These are phyloP conservation scores for Fraxinus dipetala DNA, from an alignment of 305 asterid species.

Conservation along the genomic window DNA sequence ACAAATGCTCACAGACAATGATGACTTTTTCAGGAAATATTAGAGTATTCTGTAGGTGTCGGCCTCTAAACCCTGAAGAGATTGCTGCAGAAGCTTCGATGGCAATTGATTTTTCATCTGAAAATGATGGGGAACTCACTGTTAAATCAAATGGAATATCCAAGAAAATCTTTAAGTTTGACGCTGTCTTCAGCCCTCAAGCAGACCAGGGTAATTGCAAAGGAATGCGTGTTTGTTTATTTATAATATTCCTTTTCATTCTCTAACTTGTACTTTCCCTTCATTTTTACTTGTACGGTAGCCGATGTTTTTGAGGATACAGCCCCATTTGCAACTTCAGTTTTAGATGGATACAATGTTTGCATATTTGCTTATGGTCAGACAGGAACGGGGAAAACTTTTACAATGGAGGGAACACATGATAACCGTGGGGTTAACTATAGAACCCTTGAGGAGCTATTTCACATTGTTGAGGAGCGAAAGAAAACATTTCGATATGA, in stretches of 20 bases:
- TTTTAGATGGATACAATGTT: conserved; percentile 86
- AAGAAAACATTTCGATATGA: conserved; percentile 58
- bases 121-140: conserved; percentile 76
- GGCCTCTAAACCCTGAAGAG: conserved; percentile 82
- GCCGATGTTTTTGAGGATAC: conserved; percentile 90
- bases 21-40: conserved; percentile 65
- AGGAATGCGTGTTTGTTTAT: not conserved
- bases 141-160: conserved; percentile 64
- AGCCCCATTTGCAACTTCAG: conserved; percentile 81
- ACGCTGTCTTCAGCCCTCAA: conserved; percentile 76
- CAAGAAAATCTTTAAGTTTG: conserved; percentile 71
- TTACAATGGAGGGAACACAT: conserved; percentile 91
- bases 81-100: conserved; percentile 57
- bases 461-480: conserved; percentile 72
- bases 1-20: conserved; percentile 16
- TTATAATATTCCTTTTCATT: conserved; percentile 3
- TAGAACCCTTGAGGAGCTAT: conserved; percentile 81
- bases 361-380: conserved; percentile 97
- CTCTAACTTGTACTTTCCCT: conserved; percentile 9
- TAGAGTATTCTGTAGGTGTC: conserved; percentile 94
- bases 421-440: conserved; percentile 94
- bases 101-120: conserved; percentile 76
- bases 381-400: conserved; percentile 96
- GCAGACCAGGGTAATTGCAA: conserved; percentile 66
- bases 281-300: conserved; percentile 29